Evolutionary conservation across 495 filamentous ascomycete genomes (phyloP), one percentile per base, ranked within the genome.

Genomic region (Talaromyces borbonicus): DNA sequence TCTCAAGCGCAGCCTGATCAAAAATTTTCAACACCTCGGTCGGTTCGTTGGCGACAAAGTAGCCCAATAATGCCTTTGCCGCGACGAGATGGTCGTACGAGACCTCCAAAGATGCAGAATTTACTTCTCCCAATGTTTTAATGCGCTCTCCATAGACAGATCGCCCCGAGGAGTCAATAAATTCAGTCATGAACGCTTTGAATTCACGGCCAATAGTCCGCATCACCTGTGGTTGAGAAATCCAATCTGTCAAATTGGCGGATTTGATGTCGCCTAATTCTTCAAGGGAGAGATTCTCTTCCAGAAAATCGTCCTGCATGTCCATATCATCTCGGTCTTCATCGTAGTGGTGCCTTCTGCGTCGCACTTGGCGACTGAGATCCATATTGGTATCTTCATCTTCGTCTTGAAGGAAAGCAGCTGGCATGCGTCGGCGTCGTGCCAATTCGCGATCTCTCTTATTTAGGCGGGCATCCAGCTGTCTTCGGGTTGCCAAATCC

Each of bases 61-160:
- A 95, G 12, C 88, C 90, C n/a, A 99, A 73, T 22, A 87, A 89
- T n/a, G 93, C 90, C 66, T 94, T 97, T 31, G 84, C 83, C 26
- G 81, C 75, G 14, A 85, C 78, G 30, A 99, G 71, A 59, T 99
- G 90, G 51, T 88, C 84, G 62, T 93, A 99, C 9, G 88, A 95
- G 22, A 99, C 89, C 61, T 97, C 93, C 5, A 99, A 75, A 22
- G 89, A 87, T 62, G 96, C 93, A 24, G 89, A 87, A 62, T 99
- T 99, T 52, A 95, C 73, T 62, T 96, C 90, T 73, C 93, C 93
- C 9, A 99, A 81, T 0, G 85, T 94, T 47, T 86, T 81, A 48
- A 97, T 88, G 49, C 89, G 82, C 52, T 84, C 86, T 35, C 93
- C 93, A 59, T 99, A 99, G 19, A 97, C 88, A 0, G 93, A 99